Base-by-base conservation (phyloP, 768 basidiomycete species). In the Asterophora lycoperdoides region DNA sequence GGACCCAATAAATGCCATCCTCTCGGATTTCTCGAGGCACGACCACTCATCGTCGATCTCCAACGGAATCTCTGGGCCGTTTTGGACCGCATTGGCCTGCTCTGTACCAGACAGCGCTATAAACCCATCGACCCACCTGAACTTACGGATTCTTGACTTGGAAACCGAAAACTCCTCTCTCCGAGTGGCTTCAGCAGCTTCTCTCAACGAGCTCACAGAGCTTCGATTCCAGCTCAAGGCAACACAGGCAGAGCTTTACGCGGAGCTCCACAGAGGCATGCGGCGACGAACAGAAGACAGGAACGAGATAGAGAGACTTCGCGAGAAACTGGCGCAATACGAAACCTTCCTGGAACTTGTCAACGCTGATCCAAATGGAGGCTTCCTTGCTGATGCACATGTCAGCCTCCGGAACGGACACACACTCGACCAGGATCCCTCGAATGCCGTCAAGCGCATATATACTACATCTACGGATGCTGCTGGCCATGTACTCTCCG, bases 1-100 rank as follows among this genome's bases (percentile, higher is more conserved):
- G 15, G 76, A 74, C 26, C 54, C 69, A 30, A 69, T 71, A 17
- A 68, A 74, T 44, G 60, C 67, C 46, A 33, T 67, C 41, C 56
- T 60, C 42, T 54, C 61, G 54, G 51, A 9, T 14, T 44, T 50
- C 28, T 44, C 53, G 13, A 47, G 51, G 26, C 58, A 58, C 8
- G 53, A 43, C 29, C 18, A 19, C 17, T 34, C 47, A 2, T 29
- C 48, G 20, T 46, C 44, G 8, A 44, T 35, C 11, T 54, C 55
- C 35, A 58, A 56, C 40, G 52, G 53, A 32, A 50, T 64, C 39
- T 54, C 63, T 41, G 32, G 32, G 41, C 23, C 44, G 33, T 26
- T 41, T n/a, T 41, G 56, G 41, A 57, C 54, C 19, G 54, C 52
- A 32, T 47, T 35, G 18, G 10, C 26, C 28, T 4, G 13, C 26